phyloP scores from a whole-genome alignment of 2,329 filamentous ascomycete species.

The Trichoderma endophyticum region DNA sequence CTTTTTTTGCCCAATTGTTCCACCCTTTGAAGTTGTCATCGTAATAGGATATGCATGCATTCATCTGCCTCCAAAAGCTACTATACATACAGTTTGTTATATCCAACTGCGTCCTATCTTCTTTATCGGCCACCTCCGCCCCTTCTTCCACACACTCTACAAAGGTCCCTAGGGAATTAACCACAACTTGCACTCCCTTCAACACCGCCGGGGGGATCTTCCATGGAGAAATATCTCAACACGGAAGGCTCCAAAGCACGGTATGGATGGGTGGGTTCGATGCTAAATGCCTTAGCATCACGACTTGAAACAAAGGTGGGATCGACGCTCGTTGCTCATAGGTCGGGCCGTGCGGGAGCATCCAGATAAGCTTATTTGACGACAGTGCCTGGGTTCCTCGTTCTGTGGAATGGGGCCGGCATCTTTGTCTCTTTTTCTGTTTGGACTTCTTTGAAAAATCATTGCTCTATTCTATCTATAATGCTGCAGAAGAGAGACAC shows the following conservation, averaged over 20 bases:
- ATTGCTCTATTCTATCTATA: accelerated
- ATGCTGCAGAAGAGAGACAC: not conserved
- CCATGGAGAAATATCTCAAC: not conserved
- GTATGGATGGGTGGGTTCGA: not conserved
- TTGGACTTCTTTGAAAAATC: accelerated
- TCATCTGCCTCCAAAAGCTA: not conserved
- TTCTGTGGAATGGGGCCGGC: not conserved
- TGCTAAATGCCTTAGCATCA: not conserved
- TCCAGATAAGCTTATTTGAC: not conserved
- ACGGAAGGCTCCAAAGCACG: not conserved
- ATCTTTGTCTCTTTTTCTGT: not conserved
- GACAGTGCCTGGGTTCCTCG: not conserved
- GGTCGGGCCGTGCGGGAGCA: not conserved
- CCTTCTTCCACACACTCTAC: not conserved
- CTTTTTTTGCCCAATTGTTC: too few species aligned
- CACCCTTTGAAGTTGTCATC: not conserved
- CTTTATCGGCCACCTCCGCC: not conserved
- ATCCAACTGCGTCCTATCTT: not conserved
- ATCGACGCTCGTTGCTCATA: not conserved
- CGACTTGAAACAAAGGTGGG: not conserved
- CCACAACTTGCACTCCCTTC: not conserved
- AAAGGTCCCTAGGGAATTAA: not conserved
- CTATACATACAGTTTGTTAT: not conserved
- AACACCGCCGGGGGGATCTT: not conserved
- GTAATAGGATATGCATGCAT: not conserved